Base-by-base conservation (phyloP, 1,284 basidiomycete genomes). In the Leccinum solheimii region DNA sequence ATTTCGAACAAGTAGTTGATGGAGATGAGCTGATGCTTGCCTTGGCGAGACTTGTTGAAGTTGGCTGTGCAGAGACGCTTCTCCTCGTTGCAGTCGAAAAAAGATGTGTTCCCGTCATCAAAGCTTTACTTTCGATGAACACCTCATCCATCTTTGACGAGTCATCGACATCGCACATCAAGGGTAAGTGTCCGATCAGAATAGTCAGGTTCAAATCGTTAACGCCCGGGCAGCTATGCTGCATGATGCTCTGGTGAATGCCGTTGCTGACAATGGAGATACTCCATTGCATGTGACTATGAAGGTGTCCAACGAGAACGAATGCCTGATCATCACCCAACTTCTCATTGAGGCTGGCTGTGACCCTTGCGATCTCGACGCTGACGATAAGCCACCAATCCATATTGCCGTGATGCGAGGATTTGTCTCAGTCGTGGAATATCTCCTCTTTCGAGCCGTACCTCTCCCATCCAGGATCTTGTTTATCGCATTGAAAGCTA, bases 381-480 rank as follows among this genome's bases (percentile, higher is more conserved):
- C 52, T 21, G 52, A 36, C 0, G 32, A 54, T 16, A 54, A 36
- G 32, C 21, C 32, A 9, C 52, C 52, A 19, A 54, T 54, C 52
- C 8, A 54, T 11, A 23, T 16, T 54, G 52, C 32, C 30, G 52
- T 36, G n/a, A 21, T 14, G 14, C 52, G 21, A 36, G 52, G 52
- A 36, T 59, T 59, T n/a, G 13, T 51, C 26, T 23, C 34, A 5
- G 34, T 59, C 6, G 58, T 58, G 23, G 43, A 59, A 9, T 49
- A 38, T 50, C 34, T 59, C n/a, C 16, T 59, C 16, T 32, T 34
- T n/a, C 32, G 6, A 19, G 58, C 2, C 10, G 45, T 26, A 0
- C 27, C 59, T 9, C 57, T 60, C 32, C 59, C 59, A 5, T 26
- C 56, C 13, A 60, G 26, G 13, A 51, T 60, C 34, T 43, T 60